phyloP scores from a whole-genome alignment of 257 asterid genomes.

The Osmanthus fragrans region DNA sequence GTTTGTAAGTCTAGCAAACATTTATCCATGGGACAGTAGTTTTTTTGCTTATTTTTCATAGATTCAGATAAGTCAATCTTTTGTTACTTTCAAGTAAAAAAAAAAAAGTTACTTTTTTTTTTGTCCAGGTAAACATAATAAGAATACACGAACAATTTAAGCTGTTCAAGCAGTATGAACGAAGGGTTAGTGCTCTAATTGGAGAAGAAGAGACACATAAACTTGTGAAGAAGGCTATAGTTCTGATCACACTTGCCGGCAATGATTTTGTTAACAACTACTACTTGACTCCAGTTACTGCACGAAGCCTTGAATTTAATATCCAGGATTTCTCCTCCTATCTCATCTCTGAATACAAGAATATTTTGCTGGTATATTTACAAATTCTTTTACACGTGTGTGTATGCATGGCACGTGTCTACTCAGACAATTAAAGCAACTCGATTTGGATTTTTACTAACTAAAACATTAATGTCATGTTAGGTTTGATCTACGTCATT shows the following conservation, averaged over 20 bases:
- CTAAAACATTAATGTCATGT: not conserved
- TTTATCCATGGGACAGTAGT: too few species aligned
- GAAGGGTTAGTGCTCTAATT: conserved; percentile 43
- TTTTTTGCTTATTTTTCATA: too few species aligned
- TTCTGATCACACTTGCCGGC: conserved; percentile 76
- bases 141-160: conserved; percentile 46
- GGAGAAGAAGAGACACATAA: conserved; percentile 40
- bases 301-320: conserved; percentile 49
- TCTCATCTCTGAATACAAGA: conserved; percentile 61
- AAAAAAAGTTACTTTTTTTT: not conserved
- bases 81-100: not conserved
- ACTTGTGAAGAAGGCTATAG: conserved; percentile 59
- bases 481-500: not conserved
- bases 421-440: not conserved
- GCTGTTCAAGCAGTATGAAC: conserved; percentile 45
- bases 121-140: conserved; percentile 52
- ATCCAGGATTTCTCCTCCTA: conserved; percentile 41
- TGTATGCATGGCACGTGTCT: not conserved
- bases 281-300: conserved; percentile 53
- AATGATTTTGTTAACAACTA: conserved; percentile 85
- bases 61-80: not conserved
- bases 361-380: conserved; percentile 50
- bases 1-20: conserved; percentile 46
- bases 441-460: not conserved
- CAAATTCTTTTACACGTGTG: not conserved